phyloP scores from a whole-genome alignment of 2,329 filamentous ascomycete species.

The Metarhizium robertsii region DNA sequence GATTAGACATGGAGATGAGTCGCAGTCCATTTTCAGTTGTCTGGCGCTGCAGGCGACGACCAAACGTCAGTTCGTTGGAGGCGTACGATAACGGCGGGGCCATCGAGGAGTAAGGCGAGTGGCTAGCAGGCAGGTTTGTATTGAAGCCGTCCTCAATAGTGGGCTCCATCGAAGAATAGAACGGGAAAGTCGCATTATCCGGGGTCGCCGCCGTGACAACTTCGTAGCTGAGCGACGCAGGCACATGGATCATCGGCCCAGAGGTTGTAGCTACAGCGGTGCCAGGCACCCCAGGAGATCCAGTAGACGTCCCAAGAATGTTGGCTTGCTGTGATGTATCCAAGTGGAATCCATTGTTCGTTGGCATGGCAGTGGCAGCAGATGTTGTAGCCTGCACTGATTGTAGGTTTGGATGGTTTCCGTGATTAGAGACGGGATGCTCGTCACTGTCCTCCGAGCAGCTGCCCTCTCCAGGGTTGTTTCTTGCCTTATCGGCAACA shows the following conservation, averaged over 20 bases:
- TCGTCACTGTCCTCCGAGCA: constrained; percentile 2
- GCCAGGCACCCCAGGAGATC: background rate
- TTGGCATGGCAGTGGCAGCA: background rate
- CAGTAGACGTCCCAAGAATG: background rate
- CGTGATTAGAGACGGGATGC: background rate
- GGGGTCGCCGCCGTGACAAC: constrained; percentile 40
- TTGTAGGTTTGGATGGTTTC: background rate
- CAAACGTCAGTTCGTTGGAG: constrained; percentile 58
- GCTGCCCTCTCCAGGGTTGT: constrained; percentile 15
- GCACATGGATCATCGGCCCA: constrained; percentile 6
- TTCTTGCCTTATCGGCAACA: constrained; percentile 37
- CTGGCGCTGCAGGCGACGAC: constrained; percentile 58
- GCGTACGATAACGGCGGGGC: constrained; percentile 45
- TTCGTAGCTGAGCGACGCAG: constrained; percentile 28
- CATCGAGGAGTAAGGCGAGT: constrained; percentile 24
- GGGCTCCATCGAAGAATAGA: constrained; percentile 19
- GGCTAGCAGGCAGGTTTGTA: constrained; percentile 9
- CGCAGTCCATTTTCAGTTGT: constrained; percentile 53
- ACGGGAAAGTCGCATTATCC: constrained; percentile 45
- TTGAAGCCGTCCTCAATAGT: constrained; percentile 8
- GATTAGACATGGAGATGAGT: constrained; percentile 41
- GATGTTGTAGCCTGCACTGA: background rate
- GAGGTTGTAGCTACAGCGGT: background rate
- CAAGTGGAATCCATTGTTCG: background rate
- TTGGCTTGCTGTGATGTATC: background rate